Percentiles rank a stretch among this genome's conserved stretches.
Evolutionary conservation across 495 filamentous ascomycete genomes (phyloP).

Genomic region (Penicillium nucicola): DNA sequence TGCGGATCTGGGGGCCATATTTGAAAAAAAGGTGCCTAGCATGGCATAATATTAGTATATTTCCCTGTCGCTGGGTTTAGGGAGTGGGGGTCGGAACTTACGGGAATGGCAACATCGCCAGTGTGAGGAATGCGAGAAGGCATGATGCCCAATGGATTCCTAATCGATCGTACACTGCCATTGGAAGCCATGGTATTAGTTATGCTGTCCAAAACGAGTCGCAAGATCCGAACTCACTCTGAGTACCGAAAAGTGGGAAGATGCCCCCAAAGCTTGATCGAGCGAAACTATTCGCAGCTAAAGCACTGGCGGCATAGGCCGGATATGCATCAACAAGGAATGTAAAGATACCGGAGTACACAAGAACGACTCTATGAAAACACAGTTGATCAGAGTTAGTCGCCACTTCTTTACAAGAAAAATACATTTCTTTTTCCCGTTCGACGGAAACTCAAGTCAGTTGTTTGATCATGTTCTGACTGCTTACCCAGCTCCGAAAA

Average conservation of each 20-base stretch:
- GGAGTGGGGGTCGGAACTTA: conserved; percentile 47
- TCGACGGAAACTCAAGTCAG: conserved; percentile 18
- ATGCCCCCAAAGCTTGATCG: conserved; percentile 80
- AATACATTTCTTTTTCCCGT: too few relatives aligned
- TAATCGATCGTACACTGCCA: conserved; percentile 61
- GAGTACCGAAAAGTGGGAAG: conserved; percentile 67
- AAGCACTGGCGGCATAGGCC: conserved; percentile 78
- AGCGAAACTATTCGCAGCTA: conserved; percentile 86
- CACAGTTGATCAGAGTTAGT: too few relatives aligned
- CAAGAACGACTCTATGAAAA: conserved; percentile 73
- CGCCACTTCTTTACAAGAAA: too few relatives aligned
- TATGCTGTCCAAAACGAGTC: too few relatives aligned
- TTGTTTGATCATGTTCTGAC: too few relatives aligned
- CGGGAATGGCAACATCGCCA: conserved; percentile 67
- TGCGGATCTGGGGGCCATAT: conserved; percentile 54
- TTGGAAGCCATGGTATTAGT: too few relatives aligned
- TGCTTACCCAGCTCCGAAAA: conserved; percentile 76
- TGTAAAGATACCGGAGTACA: conserved; percentile 86
- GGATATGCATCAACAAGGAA: conserved; percentile 96
- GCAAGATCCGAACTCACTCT: conserved; percentile 61
- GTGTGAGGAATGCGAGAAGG: conserved; percentile 63
- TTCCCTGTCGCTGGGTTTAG: neutral
- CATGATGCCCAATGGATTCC: conserved; percentile 72
- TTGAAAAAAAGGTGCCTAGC: conserved; percentile 60
- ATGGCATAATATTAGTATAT: conserved; percentile 1